phyloP scores from a whole-genome alignment of 257 asterid species.

The Fraxinus pennsylvanica region DNA sequence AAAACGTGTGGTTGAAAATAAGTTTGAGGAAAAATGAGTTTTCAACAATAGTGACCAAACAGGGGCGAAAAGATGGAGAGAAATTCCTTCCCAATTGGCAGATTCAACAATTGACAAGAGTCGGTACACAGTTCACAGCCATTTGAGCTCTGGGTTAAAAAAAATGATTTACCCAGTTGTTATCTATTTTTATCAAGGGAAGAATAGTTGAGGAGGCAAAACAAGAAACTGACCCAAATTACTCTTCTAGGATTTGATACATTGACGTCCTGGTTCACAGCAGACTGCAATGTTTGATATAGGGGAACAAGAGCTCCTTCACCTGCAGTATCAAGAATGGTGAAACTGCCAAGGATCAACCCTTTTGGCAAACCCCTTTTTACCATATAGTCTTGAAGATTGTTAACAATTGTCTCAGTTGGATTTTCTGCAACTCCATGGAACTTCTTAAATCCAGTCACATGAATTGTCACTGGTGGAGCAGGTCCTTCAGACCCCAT shows the following conservation, averaged over 20 bases:
- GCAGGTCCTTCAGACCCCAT: constrained; percentile 97
- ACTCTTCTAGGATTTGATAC: constrained; percentile 50
- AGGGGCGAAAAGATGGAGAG: not conserved
- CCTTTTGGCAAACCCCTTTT: constrained; percentile 79
- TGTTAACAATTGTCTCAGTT: constrained; percentile 78
- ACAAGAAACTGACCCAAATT: constrained; percentile 71
- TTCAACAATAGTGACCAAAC: no score
- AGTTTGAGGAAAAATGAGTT: no score
- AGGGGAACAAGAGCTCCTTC: constrained; percentile 80
- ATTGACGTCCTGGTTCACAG: constrained; percentile 45
- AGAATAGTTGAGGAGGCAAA: not conserved
- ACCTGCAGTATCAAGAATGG: constrained; percentile 91
- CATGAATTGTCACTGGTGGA: constrained; percentile 76
- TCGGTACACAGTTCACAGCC: not conserved
- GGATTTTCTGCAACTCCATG: constrained; percentile 97
- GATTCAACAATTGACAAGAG: not conserved
- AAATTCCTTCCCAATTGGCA: not conserved
- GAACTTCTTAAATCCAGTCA: constrained; percentile 89
- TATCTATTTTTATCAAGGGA: not conserved
- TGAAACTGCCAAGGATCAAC: constrained; percentile 83
- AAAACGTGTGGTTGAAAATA: no score
- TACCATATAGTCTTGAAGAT: constrained; percentile 71
- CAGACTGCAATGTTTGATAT: constrained; percentile 78
- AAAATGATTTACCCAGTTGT: not conserved
- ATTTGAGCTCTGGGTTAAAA: not conserved